Base-by-base conservation (phyloP, 2,329 filamentous ascomycete species). In the Zarea fungicola region DNA sequence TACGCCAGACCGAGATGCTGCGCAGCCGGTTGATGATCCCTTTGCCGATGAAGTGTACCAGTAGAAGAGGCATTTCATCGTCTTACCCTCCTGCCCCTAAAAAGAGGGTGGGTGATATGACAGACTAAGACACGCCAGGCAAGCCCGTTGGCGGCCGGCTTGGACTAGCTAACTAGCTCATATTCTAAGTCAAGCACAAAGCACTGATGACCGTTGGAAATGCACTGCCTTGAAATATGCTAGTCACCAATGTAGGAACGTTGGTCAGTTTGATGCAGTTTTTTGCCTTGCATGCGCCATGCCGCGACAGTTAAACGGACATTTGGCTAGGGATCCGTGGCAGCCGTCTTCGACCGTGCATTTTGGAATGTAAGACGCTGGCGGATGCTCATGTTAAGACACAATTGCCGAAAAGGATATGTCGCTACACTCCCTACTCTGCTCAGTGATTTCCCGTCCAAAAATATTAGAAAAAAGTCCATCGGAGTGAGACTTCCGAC, bases 141-240 rank as follows among this genome's bases (percentile, higher is more conserved):
- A 29, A 45, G 32, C 42, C 36, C 21, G n/a, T 40, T 31, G 19
- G 16, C 16, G 14, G 18, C 23, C 26, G 34, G n/a, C 22, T 29
- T 31, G 35, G 22, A 23, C 42, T 44, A 44, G 22, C 22, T 45
- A 22, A 23, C 42, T 44, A 44, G 22, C 22, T 25, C n/a, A 16
- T 25, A 16, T 44, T 29, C 42, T 32, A 36, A 14, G 8, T 18
- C 43, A 26, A 31, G n/a, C n/a, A n/a, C n/a, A n/a, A n/a, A n/a
- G n/a, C n/a, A n/a, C n/a, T n/a, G n/a, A n/a, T n/a, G 42, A 23
- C 34, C 34, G 34, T 46, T 46, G 35, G 34, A 40, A 32, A 47
- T 48, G 44, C 43, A 41, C 44, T 31, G 44, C 34, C 43, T 35
- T 19, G 26, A 9, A 47, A 40, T 32, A 23, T 14, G n/a, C 7